phyloP scores from a whole-genome alignment of 345 rosid species.

The Citrus cavaleriei region DNA sequence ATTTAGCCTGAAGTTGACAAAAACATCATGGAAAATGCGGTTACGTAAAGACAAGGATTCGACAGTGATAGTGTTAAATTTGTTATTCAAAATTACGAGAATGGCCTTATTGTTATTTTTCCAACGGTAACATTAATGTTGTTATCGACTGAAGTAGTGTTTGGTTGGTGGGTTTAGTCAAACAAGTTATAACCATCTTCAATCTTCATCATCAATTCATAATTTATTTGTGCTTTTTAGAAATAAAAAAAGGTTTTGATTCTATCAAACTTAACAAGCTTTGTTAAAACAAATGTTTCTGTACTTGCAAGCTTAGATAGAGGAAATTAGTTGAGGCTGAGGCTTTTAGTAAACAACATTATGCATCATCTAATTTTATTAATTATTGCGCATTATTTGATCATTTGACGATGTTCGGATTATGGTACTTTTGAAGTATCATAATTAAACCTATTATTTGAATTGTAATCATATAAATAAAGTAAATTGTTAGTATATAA shows the following conservation, averaged over 20 bases:
- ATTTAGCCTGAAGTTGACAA: background rate
- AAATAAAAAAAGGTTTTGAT: background rate
- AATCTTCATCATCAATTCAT: background rate
- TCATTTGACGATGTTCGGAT: too few species aligned
- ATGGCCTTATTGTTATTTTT: background rate
- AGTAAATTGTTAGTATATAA: too few species aligned
- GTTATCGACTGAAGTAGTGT: background rate
- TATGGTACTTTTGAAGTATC: too few species aligned
- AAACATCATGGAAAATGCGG: background rate
- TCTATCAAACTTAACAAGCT: background rate
- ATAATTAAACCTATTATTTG: too few species aligned
- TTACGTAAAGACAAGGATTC: background rate
- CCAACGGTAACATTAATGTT: background rate
- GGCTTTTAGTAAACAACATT: too few species aligned
- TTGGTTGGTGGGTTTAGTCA: background rate
- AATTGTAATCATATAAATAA: too few species aligned
- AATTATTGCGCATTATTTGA: too few species aligned
- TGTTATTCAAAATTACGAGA: background rate
- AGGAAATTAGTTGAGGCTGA: too few species aligned
- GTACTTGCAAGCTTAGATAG: too few species aligned
- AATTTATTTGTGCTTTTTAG: too few species aligned
- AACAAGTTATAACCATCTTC: background rate
- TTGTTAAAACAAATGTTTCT: too few species aligned
- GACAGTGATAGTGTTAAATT: background rate
- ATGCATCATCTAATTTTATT: too few species aligned